These are phyloP conservation scores for Globisporangium cystogenes DNA, from an alignment of 352 stramenopile genomes.

Conservation along the genomic window DNA sequence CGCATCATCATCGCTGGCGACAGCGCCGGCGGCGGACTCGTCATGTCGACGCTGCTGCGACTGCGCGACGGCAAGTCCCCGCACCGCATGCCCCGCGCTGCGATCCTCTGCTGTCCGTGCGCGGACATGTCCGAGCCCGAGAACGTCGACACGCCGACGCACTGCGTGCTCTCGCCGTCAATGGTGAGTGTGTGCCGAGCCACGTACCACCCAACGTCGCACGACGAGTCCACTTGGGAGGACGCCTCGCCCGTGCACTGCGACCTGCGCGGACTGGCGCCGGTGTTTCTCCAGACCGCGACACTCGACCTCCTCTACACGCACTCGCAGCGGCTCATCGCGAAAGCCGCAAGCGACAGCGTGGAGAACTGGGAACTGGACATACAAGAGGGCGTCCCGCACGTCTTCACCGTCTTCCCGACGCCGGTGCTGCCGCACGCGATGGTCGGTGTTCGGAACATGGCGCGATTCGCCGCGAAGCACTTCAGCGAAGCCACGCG, in stretches of 20 bases:
- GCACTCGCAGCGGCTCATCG: conserved; percentile 22
- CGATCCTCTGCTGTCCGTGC: conserved; percentile 26
- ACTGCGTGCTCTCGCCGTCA: conserved; percentile 28
- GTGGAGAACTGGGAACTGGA: conserved; percentile 37
- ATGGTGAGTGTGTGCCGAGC: conserved; percentile 15
- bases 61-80: conserved; percentile 15
- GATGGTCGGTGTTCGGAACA: conserved; percentile 14
- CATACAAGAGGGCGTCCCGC: conserved; percentile 28
- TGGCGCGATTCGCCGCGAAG: neutral
- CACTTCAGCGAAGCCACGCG: neutral
- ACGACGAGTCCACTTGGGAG: conserved; percentile 24
- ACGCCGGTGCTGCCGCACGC: conserved; percentile 31
- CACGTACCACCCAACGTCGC: conserved; percentile 17
- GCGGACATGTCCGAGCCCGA: conserved; percentile 17
- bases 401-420: conserved; percentile 37
- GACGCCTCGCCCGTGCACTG: conserved; percentile 39
- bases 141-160: conserved; percentile 13
- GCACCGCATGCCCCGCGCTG: conserved; percentile 23
- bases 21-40: conserved; percentile 33
- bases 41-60: conserved; percentile 34
- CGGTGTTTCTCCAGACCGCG: conserved; percentile 35
- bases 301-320: conserved; percentile 34
- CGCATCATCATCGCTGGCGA: conserved; percentile 37
- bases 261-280: conserved; percentile 28
- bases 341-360: conserved; percentile 31